Evolutionary conservation across 2,329 filamentous ascomycete genomes (phyloP).

Genomic region (Xylariaceae sp.): DNA sequence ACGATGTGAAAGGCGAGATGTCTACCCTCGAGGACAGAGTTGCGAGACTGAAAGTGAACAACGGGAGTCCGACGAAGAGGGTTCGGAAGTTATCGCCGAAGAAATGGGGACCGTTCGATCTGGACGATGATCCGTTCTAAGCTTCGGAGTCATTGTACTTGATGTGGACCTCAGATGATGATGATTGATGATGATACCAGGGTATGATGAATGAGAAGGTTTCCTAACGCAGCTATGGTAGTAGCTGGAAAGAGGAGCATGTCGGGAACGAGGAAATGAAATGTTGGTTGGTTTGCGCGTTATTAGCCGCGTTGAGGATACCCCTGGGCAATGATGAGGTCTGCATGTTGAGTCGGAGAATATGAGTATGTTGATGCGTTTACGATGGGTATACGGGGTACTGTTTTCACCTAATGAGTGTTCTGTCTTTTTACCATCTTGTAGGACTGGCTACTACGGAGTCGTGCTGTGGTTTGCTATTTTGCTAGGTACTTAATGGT

Average conservation of each 20-base stretch:
- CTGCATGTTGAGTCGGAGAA: background rate
- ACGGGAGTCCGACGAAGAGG: constrained; percentile 47
- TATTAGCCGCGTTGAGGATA: constrained; percentile 16
- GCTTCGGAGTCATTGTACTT: too few relatives aligned
- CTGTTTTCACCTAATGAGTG: constrained; percentile 1
- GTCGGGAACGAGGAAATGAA: background rate
- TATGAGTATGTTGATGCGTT: constrained; percentile 1
- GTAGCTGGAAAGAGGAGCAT: too few relatives aligned
- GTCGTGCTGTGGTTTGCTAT: background rate
- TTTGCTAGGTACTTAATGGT: background rate
- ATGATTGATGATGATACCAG: too few relatives aligned
- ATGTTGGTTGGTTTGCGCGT: constrained; percentile 4
- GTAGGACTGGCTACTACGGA: too few relatives aligned
- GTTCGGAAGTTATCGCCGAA: constrained; percentile 44
- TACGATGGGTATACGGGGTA: background rate
- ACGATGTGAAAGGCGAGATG: constrained; percentile 36
- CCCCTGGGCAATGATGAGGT: constrained; percentile 9
- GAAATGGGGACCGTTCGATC: constrained; percentile 41
- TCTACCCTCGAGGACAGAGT: constrained; percentile 42
- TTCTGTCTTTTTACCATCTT: background rate
- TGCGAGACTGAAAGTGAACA: constrained; percentile 46
- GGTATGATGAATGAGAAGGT: too few relatives aligned
- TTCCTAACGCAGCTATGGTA: too few relatives aligned
- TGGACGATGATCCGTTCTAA: constrained; percentile 39
- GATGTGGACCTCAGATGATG: background rate